Base-by-base conservation (phyloP, 2,329 filamentous ascomycete species). In the Cladosporium oxysporum region DNA sequence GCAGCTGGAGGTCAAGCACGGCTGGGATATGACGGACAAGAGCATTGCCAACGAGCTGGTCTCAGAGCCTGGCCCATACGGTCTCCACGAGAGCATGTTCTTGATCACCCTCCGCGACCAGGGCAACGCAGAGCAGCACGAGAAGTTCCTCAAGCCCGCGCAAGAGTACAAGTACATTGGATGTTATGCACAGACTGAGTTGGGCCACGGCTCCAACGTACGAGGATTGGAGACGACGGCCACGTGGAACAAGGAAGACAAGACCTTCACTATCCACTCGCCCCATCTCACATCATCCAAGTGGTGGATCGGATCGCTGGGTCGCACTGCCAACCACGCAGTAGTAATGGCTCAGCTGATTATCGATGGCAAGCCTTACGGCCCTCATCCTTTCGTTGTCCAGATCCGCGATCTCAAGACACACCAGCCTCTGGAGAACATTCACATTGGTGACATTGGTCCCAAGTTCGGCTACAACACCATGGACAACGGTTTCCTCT, bases 261-360 rank as follows among this genome's bases (percentile, higher is more conserved):
- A 91, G 82, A 91, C 88, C 3, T 93, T 93, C 72, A 88, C 83
- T 16, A 83, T 93, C 41, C 87, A 93, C 77, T 91, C 89, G 0
- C 91, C 91, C 11, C 83, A 87, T 68, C 82, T 93, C 65, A 93
- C 91, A 1, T 86, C 90, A 0, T 90, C 89, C 37, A 94, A 94
- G 75, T 94, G 90, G 90, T 93, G 91, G 91, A 92, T 92, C 71
- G 91, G 91, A 1, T 91, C 90, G 12, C 83, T 93, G 3, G 91
- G 91, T 61, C 84, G 89, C 71, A 89, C 88, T 2, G 91, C 91
- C 53, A 93, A 91, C 75, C 84, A 92, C 73, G 91, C 91, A 1
- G 87, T 91, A 2, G 90, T 93, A 3, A 92, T 93, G 84, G 91
- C 91, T 0, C 90, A 93, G 78, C 82, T 93, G 31, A 85, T 88